These are phyloP conservation scores for Tetrahymena thermophila DNA, from an alignment of 73 alveolate species.

Conservation along the genomic window DNA sequence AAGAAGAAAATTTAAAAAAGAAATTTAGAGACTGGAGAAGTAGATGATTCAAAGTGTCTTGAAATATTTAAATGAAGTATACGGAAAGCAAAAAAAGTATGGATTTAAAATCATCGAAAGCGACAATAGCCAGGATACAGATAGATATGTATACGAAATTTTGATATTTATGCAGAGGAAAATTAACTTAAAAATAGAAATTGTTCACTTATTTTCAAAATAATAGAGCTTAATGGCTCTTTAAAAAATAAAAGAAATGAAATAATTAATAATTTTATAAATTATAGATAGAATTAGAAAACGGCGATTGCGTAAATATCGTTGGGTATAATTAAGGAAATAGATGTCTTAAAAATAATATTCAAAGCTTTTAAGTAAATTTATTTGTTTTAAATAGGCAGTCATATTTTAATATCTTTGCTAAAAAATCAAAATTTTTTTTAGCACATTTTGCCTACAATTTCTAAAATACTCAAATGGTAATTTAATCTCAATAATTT, in stretches of 20 bases:
- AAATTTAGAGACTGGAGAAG: background rate
- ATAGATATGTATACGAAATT: background rate
- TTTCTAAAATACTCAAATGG: background rate
- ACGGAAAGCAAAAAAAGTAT: background rate
- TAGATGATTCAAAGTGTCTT: background rate
- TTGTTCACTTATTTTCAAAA: background rate
- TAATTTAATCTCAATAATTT: background rate
- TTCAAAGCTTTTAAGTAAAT: background rate
- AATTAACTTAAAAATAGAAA: background rate
- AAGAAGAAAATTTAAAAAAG: background rate
- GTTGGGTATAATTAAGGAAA: background rate
- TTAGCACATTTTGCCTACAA: background rate
- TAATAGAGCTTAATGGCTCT: background rate
- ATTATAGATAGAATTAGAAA: background rate
- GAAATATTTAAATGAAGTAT: background rate
- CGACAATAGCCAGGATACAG: background rate
- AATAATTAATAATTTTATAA: background rate
- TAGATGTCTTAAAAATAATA: background rate
- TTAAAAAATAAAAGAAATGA: too few species aligned
- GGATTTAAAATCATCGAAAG: background rate
- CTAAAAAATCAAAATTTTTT: background rate
- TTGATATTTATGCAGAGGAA: background rate
- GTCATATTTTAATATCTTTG: background rate
- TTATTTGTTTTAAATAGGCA: background rate
- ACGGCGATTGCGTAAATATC: background rate